Evolutionary conservation across 768 basidiomycete genomes (phyloP).

Genomic region (Naganishia friedmannii): DNA sequence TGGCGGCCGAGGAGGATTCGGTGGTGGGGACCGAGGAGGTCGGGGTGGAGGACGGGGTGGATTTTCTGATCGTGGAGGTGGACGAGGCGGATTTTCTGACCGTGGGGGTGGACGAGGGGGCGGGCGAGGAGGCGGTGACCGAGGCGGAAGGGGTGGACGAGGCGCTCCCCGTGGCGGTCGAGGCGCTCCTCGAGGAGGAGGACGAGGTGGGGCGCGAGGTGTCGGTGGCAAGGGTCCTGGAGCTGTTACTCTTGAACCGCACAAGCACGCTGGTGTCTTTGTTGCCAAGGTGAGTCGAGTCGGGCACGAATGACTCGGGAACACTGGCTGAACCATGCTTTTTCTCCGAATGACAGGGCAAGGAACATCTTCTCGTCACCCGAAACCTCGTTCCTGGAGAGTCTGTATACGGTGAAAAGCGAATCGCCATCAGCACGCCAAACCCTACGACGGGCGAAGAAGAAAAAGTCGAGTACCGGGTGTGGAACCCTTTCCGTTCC

Average conservation of each 20-base stretch:
- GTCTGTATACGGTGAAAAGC: conserved; percentile 96
- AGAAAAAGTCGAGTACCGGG: conserved; percentile 91
- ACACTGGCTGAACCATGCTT: conserved; percentile 41
- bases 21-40: conserved; percentile 19
- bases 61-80: conserved; percentile 7
- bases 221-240: conserved; percentile 61
- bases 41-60: conserved; percentile 14
- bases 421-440: conserved; percentile 70
- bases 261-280: conserved; percentile 90
- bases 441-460: conserved; percentile 52
- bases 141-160: conserved; percentile 24
- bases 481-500: conserved; percentile 98
- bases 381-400: conserved; percentile 97
- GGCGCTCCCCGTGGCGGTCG: conserved; percentile 28
- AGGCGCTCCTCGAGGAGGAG: conserved; percentile 31
- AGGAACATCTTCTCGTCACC: conserved; percentile 94
- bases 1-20: conserved; percentile 7
- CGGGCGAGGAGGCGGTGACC: conserved; percentile 14
- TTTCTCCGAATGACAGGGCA: conserved; percentile 57
- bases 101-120: conserved; percentile 21
- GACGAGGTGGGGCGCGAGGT: conserved; percentile 35
- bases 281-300: conserved; percentile 61
- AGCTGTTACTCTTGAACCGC: conserved; percentile 88
- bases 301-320: too few species aligned
- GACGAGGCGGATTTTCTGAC: conserved; percentile 19